Evolutionary conservation across 495 filamentous ascomycete species (phyloP), one percentile per base, ranked within the genome.

Genomic region (Aspergillus panamensis): DNA sequence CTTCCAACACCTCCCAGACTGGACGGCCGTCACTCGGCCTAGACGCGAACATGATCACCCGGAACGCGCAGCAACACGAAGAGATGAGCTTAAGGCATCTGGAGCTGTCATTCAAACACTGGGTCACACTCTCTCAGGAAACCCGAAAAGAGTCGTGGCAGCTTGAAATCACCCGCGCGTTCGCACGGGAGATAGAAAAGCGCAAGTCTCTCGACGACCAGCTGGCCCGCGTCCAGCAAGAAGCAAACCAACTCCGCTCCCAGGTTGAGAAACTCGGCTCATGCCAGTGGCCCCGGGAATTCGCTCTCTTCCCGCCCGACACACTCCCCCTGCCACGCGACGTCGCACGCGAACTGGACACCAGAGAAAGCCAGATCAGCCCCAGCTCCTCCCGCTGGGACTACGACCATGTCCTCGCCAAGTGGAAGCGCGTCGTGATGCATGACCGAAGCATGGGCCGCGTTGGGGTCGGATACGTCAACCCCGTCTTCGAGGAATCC

Each of bases 151-250:
- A 91, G 35, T 68, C 82, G 4, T 96, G 92, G 92, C 83, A 79
- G 31, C 73, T 93, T n/a, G 90, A 93, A 65, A 78, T 90, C 39
- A 85, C 86, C 1, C 84, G 91, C 37, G 83, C 87, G 31, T 86
- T 87, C 48, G 83, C 82, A 8, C 77, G 82, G n/a, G 86, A 87
- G 55, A 74, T 83, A 39, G 85, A 89, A 53, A 81, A 85, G 60
- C 78, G 84, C n/a, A 77, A 84, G 55, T 80, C 81, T 14, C 61
- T 84, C 1, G 84, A 87, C 56, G 77, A 82, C 14, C 75, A 78
- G 32, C 81, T 91, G 21, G 84, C 85, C 17, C 67, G 77, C 9
- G 77, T 84, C 3, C 81, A 84, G 48, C 86, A 89, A 64, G 88
- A 95, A 67, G 84, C 86, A 20, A 82, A 82, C 37, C 85, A 91